phyloP scores from a whole-genome alignment of 768 basidiomycete genomes.

The Trametes cingulata region DNA sequence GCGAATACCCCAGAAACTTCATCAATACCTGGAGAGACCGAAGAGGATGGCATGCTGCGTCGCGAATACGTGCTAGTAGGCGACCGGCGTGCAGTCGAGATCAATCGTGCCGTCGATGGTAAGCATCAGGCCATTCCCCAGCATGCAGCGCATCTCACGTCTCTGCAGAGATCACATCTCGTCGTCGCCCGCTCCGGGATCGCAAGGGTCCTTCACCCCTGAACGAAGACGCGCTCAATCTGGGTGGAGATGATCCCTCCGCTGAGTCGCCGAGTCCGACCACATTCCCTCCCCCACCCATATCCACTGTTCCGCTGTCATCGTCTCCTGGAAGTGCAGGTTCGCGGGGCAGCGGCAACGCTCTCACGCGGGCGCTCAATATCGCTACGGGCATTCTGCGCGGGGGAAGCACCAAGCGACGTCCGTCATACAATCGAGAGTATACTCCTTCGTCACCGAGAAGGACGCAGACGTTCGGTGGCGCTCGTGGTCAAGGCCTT shows the following conservation, averaged over 20 bases:
- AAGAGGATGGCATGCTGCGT: conserved; percentile 77
- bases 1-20: conserved; percentile 65
- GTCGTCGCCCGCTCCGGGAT: conserved; percentile 60
- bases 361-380: conserved; percentile 76
- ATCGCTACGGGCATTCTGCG: conserved; percentile 83
- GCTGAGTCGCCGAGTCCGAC: conserved; percentile 31
- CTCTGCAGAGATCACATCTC: conserved; percentile 60
- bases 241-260: conserved; percentile 38
- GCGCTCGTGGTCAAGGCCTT: conserved; percentile 24
- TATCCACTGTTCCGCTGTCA: conserved; percentile 52
- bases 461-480: conserved; percentile 52
- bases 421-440: conserved; percentile 37
- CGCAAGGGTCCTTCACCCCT: conserved; percentile 50
- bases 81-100: conserved; percentile 87
- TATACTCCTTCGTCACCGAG: conserved; percentile 52
- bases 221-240: conserved; percentile 41
- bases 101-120: conserved; percentile 92
- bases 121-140: conserved; percentile 26
- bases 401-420: conserved; percentile 49
- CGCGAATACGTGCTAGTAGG: conserved; percentile 94
- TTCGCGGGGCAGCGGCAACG: conserved; percentile 67
- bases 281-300: conserved; percentile 70
- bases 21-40: conserved; percentile 78
- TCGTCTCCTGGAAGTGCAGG: conserved; percentile 64
- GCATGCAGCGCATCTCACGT: background rate